These are phyloP conservation scores for Cryptosporidium felis DNA, from an alignment of 169 alveolate species.

Conservation along the genomic window DNA sequence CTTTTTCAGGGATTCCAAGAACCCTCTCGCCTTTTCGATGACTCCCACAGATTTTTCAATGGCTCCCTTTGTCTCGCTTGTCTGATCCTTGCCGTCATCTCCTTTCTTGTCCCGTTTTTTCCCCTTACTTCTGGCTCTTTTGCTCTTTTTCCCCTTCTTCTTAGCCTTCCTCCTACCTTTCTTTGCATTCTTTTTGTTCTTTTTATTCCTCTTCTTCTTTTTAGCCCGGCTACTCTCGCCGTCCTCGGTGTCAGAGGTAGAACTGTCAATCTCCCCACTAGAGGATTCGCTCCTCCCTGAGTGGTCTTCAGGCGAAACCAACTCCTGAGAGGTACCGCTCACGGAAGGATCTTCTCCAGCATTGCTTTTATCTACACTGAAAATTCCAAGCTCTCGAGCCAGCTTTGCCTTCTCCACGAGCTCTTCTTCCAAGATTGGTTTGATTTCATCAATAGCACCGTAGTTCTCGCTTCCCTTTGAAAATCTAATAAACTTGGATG, in stretches of 20 bases:
- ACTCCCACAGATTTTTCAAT: not conserved
- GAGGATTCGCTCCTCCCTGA: no score
- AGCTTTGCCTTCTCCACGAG: not conserved
- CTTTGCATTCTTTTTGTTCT: no score
- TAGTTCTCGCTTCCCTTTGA: not conserved
- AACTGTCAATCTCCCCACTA: no score
- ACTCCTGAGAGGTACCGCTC: no score
- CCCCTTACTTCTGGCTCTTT: not conserved
- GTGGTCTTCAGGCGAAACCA: no score
- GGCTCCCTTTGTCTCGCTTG: no score
- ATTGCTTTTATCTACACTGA: not conserved
- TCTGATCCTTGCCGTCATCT: not conserved
- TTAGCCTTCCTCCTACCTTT: not conserved
- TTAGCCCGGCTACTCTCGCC: no score
- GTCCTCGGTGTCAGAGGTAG: no score
- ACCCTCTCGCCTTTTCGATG: not conserved
- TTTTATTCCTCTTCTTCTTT: no score
- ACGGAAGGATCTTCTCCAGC: not conserved
- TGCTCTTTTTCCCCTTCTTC: not conserved
- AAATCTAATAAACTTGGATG: slow-evolving; percentile 2
- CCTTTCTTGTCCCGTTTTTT: not conserved
- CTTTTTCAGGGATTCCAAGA: not conserved
- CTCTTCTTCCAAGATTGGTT: slow-evolving; percentile 27
- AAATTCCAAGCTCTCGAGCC: slow-evolving; percentile 23
- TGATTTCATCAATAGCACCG: not conserved